Evolutionary conservation across 495 filamentous ascomycete species (phyloP).

Genomic region (Evansstolkia leycettana): DNA sequence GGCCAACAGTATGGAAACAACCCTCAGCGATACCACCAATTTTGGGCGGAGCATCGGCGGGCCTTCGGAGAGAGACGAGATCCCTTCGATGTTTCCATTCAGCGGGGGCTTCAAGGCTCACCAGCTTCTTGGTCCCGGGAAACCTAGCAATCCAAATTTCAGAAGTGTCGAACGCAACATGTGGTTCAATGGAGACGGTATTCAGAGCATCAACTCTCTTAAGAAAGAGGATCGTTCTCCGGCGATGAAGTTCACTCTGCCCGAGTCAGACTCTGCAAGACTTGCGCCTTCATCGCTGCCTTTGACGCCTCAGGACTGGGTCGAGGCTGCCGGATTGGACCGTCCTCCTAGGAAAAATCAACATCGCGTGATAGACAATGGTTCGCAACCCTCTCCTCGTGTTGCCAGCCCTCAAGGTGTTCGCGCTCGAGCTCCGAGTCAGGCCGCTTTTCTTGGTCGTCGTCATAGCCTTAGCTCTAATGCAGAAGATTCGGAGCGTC

Average conservation of each 20-base stretch:
- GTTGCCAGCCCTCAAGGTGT: slow-evolving; percentile 7
- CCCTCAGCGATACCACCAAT: slow-evolving; percentile 21
- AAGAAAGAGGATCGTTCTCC: slow-evolving; percentile 9
- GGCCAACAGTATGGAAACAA: slow-evolving; percentile 14
- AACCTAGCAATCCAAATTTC: slow-evolving; percentile 13
- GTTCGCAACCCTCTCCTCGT: slow-evolving; percentile 3
- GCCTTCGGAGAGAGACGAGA: slow-evolving; percentile 11
- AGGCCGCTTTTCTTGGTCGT: slow-evolving; percentile 15
- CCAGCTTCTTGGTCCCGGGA: slow-evolving; percentile 14
- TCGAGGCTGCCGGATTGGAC: slow-evolving; percentile 25
- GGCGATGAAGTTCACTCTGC: slow-evolving; percentile 5
- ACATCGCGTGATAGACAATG: not conserved
- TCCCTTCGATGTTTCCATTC: slow-evolving; percentile 20
- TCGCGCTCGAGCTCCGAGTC: slow-evolving; percentile 10
- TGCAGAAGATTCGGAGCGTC: slow-evolving; percentile 14
- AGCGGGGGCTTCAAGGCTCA: slow-evolving; percentile 18
- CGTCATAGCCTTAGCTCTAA: slow-evolving; percentile 19
- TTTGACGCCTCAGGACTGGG: slow-evolving; percentile 31
- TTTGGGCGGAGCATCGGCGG: slow-evolving; percentile 8
- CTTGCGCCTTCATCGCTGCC: slow-evolving; percentile 15
- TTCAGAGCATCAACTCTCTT: slow-evolving; percentile 5
- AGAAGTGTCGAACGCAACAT: slow-evolving; percentile 10
- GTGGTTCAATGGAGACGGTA: slow-evolving; percentile 10
- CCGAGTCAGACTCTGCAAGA: slow-evolving; percentile 1
- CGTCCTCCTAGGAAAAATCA: slow-evolving; percentile 11